Base-by-base conservation (phyloP, 257 asterid species). In the Nicotiana attenuata region DNA sequence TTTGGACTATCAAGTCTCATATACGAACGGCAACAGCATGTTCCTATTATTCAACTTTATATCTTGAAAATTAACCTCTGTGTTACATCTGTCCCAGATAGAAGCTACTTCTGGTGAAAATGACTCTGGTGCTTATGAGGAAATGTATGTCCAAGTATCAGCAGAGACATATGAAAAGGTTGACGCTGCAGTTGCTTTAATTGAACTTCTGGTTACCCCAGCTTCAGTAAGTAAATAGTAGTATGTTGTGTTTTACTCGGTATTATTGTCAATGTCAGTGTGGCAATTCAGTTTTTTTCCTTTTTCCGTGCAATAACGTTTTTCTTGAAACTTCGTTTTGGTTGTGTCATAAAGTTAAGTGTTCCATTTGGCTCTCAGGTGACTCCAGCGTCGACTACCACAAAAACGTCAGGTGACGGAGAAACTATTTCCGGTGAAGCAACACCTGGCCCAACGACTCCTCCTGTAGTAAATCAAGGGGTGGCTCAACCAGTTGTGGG, bases 131-230 rank as follows among this genome's bases (percentile, higher is more conserved):
- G 82, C 86, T 69, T 92, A 84, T 80, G 92, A 89, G 83, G 97
- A 92, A 79, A 84, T 93, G 87, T 91, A 93, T 80, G 91, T 92
- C 82, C 93, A 91, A 80, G 90, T 92, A 83, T 91, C 92, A 63
- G 98, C 98, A 1, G 99, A 93, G 88, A 89, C 99, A 50, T 91
- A 86, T 82, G 98, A 89, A 83, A 95, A 95, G 89, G 87, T 93
- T 65, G 99, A 95, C 87, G 92, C 97, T 65, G 98, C 98, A 24
- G 97, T 93, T 83, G 91, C 95, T 80, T 88, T 95, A 87, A 85
- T 93, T 83, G 97, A 93, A 88, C 90, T 95, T 81, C 88, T 95
- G 33, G 87, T 92, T 84, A 92, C 92, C 81, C 94, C 93, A 66
- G 93, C 90, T 88, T 91, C 97, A n/a, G 99, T 95, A 82, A 85